Conservation (phyloP, 495 filamentous ascomycete species). For the Amphirosellinia nigrospora region DNA sequence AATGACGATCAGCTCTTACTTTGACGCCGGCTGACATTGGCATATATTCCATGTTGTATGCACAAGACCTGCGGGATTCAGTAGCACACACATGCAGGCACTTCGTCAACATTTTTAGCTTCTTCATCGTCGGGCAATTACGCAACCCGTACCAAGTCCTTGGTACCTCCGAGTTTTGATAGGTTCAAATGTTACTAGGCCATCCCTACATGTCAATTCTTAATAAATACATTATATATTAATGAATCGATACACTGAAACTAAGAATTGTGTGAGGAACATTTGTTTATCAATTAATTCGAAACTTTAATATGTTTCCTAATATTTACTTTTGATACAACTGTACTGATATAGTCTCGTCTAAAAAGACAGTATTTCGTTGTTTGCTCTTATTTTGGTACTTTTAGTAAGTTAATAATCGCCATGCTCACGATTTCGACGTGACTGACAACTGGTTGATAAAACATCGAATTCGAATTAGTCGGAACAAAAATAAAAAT, state of each 20-base stretch:
- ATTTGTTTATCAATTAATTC: neutral
- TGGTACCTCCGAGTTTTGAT: constrained; percentile 5
- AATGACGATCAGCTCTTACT: constrained; percentile 3
- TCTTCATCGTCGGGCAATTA: constrained; percentile 1
- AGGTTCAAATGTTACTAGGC: neutral
- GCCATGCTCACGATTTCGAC: neutral
- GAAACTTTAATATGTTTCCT: neutral
- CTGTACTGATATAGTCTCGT: neutral
- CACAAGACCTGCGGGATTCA: neutral
- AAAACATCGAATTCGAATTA: no score
- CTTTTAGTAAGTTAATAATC: neutral
- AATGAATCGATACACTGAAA: neutral
- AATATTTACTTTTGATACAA: neutral
- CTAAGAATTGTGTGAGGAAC: neutral
- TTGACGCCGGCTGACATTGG: neutral
- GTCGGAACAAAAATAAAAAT: neutral
- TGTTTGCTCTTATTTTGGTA: neutral
- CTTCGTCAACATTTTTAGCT: neutral
- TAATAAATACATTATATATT: no score
- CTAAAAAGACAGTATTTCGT: neutral
- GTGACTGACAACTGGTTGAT: neutral
- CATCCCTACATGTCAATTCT: no score
- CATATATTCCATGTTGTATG: neutral
- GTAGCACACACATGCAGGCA: neutral
- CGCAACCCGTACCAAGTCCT: constrained; percentile 9